A percentile compares a stretch with the other conserved stretches of the same genome.
Conservation (phyloP, 345 rosid species). For the Lenwebbia sp. region DNA sequence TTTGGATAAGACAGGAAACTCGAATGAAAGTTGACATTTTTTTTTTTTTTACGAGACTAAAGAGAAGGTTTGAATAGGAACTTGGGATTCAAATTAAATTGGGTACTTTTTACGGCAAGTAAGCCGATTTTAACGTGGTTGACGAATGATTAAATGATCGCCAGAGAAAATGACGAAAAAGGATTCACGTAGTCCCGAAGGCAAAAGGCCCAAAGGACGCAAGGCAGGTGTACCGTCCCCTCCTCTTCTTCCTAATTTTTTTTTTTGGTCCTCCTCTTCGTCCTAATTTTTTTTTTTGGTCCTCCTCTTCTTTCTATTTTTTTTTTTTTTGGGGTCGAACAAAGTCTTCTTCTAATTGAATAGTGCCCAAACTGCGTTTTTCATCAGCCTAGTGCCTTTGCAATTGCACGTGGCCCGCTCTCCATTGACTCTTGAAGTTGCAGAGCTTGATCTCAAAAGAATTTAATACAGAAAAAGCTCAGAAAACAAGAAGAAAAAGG, state of each 20-base stretch:
- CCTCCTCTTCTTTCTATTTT: no score
- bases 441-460: not conserved
- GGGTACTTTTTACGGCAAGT: not conserved
- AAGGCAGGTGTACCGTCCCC: no score
- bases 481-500: not conserved
- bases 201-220: no score
- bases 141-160: not conserved
- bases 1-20: rapidly evolving
- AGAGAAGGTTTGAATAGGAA: not conserved
- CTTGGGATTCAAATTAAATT: not conserved
- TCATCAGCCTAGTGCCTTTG: not conserved
- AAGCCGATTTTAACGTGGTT: not conserved
- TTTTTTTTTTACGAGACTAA: not conserved
- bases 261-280: no score
- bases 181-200: no score
- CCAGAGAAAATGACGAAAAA: no score
- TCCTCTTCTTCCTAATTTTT: no score
- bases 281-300: no score
- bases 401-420: not conserved
- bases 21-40: not conserved
- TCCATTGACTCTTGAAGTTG: not conserved
- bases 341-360: not conserved
- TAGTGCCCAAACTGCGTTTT: not conserved
- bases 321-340: no score
- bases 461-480: not conserved